Percentiles rank a stretch among this genome's conserved stretches.
phyloP scores from a whole-genome alignment of 2,329 filamentous ascomycete species.

The Fusarium multiceps region DNA sequence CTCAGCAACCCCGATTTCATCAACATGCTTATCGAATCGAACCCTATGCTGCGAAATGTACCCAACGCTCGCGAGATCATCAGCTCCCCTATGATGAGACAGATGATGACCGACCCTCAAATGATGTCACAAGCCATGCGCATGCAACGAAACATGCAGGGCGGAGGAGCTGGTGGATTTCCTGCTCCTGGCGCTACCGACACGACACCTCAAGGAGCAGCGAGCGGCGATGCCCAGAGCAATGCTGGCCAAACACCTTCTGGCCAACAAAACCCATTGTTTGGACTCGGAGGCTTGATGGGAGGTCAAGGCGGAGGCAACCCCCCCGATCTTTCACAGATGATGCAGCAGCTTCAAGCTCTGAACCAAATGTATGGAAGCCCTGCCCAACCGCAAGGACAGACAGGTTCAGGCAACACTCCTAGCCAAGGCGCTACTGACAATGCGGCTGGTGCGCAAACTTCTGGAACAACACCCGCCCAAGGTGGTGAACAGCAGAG shows the following conservation, averaged over 20 bases:
- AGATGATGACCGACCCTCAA: conserved; percentile 93
- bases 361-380: conserved; percentile 47
- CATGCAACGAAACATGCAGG: conserved; percentile 79
- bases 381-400: conserved; percentile 45
- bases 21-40: conserved; percentile 93
- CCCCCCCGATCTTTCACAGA: conserved; percentile 23
- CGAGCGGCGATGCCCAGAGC: conserved; percentile 49
- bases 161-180: conserved; percentile 70
- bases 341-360: conserved; percentile 47
- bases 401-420: conserved; percentile 44
- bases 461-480: conserved; percentile 36
- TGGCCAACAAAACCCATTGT: conserved; percentile 51
- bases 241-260: conserved; percentile 44
- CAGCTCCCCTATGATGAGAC: conserved; percentile 86
- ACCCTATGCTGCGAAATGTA: conserved; percentile 81
- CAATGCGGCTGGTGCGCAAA: conserved; percentile 40
- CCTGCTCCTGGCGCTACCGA: conserved; percentile 93
- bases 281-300: conserved; percentile 38
- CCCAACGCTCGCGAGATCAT: conserved; percentile 86
- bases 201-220: conserved; percentile 72
- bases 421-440: conserved; percentile 42
- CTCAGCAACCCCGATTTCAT: conserved; percentile 95
- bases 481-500: conserved; percentile 36
- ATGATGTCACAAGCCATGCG: conserved; percentile 84
- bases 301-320: conserved; percentile 30